Percentiles rank a stretch among this genome's conserved stretches.
These are phyloP conservation scores for Trichoderma pleuroti DNA, from an alignment of 2,329 filamentous ascomycete genomes.

Conservation along the genomic window DNA sequence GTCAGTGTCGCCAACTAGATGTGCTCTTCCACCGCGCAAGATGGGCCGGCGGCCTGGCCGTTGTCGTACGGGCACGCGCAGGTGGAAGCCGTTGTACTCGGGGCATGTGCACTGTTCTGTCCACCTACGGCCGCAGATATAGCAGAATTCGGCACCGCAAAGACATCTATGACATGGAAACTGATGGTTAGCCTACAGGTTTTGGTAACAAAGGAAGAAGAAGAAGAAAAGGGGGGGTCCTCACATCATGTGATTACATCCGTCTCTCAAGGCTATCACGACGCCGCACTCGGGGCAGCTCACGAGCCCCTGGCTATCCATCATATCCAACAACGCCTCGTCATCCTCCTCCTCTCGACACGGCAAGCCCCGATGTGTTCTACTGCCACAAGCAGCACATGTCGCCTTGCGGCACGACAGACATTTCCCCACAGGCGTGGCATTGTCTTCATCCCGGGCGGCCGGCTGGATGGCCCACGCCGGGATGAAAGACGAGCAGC, in stretches of 20 bases:
- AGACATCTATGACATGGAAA: neutral
- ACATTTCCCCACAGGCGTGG: constrained; percentile 13
- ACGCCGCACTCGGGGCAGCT: constrained; percentile 26
- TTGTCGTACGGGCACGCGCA: neutral
- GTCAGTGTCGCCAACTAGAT: neutral
- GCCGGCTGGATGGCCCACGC: neutral
- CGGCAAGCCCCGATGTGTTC: constrained; percentile 19
- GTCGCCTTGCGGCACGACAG: constrained; percentile 19
- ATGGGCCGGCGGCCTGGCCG: neutral
- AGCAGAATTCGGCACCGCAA: constrained; percentile 2
- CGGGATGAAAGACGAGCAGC: constrained; percentile 26
- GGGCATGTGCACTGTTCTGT: neutral
- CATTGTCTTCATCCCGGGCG: neutral
- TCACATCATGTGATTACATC: constrained; percentile 29
- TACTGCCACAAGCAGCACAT: constrained; percentile 18
- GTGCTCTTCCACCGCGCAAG: neutral
- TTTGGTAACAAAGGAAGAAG: too few species aligned
- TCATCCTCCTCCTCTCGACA: neutral
- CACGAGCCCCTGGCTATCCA: constrained; percentile 25
- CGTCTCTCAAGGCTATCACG: constrained; percentile 23
- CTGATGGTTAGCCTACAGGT: neutral
- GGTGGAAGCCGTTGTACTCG: neutral
- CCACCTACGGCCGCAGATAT: neutral
- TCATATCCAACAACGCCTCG: constrained; percentile 27
- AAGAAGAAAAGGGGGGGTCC: neutral